A percentile compares a stretch with the other conserved stretches of the same genome.
These are phyloP conservation scores for Fusarium sp. DNA, from an alignment of 2,329 filamentous ascomycete species.

Conservation along the genomic window DNA sequence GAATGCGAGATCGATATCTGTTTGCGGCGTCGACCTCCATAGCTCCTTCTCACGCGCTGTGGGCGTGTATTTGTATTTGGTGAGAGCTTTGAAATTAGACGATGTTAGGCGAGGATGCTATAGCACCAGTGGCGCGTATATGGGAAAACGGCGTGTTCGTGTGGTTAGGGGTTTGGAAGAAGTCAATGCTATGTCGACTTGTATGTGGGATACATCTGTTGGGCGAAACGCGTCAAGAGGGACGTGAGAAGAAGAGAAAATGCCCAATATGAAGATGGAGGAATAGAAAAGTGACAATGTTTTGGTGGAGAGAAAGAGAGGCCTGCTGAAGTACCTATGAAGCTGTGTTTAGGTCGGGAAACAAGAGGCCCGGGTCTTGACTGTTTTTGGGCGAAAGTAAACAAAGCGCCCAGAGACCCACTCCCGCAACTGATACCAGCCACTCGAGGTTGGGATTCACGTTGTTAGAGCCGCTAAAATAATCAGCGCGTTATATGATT, in stretches of 20 bases:
- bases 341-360: constrained; percentile 41
- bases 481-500: not conserved
- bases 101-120: constrained; percentile 35
- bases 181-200: constrained; percentile 38
- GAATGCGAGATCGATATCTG: constrained; percentile 61
- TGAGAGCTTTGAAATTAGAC: constrained; percentile 35
- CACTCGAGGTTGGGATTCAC: constrained; percentile 10
- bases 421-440: constrained; percentile 13
- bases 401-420: constrained; percentile 45
- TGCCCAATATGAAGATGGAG: constrained; percentile 23
- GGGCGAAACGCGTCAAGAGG: constrained; percentile 24
- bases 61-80: constrained; percentile 30
- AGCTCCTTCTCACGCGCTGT: constrained; percentile 45
- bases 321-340: constrained; percentile 10
- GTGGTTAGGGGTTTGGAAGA: constrained; percentile 15
- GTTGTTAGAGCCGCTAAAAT: constrained; percentile 11
- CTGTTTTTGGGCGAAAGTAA: constrained; percentile 53
- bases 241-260: constrained; percentile 23
- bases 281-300: constrained; percentile 18
- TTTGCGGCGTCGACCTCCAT: constrained; percentile 58
- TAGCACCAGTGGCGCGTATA: constrained; percentile 40
- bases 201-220: constrained; percentile 28
- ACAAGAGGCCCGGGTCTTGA: constrained; percentile 27
- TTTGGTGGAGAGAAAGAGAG: constrained; percentile 31
- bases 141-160: constrained; percentile 14